Evolutionary conservation across 148 eudicot species (phyloP).

Genomic region (Persicaria maculosa): DNA sequence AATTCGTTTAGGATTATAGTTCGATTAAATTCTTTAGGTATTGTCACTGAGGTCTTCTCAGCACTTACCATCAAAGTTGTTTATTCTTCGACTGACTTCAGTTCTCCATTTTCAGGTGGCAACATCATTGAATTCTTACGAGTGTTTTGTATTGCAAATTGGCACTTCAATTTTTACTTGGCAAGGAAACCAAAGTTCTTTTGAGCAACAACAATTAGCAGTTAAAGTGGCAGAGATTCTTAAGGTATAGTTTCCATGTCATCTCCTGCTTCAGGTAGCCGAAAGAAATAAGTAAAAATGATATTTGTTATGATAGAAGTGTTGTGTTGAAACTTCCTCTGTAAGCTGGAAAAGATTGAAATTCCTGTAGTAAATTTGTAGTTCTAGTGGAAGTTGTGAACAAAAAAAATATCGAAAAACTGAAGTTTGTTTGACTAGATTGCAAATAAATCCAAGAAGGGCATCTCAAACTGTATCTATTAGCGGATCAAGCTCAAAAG

Average conservation of each 20-base stretch:
- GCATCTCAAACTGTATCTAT: too few species aligned
- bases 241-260: conserved; percentile 40
- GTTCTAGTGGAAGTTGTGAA: neutral
- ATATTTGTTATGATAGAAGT: neutral
- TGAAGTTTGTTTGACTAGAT: too few species aligned
- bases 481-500: neutral
- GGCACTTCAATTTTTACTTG: conserved; percentile 67
- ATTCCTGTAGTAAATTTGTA: neutral
- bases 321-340: neutral
- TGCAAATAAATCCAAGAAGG: too few species aligned
- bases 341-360: neutral
- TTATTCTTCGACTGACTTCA: conserved; percentile 4
- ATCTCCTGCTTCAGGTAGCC: neutral
- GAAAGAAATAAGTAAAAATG: neutral
- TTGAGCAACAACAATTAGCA: conserved; percentile 88
- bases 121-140: conserved; percentile 68
- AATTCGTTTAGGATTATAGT: neutral
- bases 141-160: conserved; percentile 88
- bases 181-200: conserved; percentile 88
- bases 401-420: too few species aligned
- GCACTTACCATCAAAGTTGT: neutral
- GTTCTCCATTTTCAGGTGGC: conserved; percentile 46
- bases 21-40: neutral
- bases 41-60: neutral
- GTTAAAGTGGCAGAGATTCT: conserved; percentile 81